Evolutionary conservation across 139 green algal genomes (phyloP).

Genomic region (Coelastrella sp.): DNA sequence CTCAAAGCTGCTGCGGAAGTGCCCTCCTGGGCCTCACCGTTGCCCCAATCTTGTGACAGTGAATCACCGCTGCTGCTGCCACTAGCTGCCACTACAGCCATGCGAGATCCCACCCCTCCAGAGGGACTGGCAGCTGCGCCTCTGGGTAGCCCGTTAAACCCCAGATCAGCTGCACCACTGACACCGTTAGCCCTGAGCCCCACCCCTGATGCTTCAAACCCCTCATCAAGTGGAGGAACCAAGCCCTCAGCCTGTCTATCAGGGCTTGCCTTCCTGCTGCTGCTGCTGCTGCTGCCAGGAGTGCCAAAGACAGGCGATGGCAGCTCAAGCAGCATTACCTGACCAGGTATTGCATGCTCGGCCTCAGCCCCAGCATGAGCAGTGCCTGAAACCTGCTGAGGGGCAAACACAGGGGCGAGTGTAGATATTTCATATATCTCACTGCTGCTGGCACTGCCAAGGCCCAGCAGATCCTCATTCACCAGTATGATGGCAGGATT

Average conservation of each 20-base stretch:
- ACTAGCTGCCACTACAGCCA: neutral
- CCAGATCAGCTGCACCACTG: neutral
- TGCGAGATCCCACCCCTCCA: neutral
- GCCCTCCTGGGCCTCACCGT: neutral
- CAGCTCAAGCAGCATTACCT: constrained; percentile 9
- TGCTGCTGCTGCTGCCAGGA: neutral
- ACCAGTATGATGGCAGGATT: neutral
- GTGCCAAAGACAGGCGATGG: constrained; percentile 17
- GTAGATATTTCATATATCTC: neutral
- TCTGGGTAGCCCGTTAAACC: constrained; percentile 7
- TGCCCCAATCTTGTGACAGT: neutral
- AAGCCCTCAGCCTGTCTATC: neutral
- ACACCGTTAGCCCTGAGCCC: neutral
- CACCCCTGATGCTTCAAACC: neutral
- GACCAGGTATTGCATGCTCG: neutral
- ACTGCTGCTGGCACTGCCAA: neutral
- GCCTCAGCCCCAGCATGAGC: constrained; percentile 25
- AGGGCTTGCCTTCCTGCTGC: neutral
- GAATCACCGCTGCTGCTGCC: neutral
- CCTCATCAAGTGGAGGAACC: neutral
- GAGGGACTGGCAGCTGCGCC: neutral
- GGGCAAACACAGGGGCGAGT: neutral
- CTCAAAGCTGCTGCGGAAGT: neutral
- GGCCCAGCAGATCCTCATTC: neutral
- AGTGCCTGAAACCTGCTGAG: constrained; percentile 14